These are phyloP conservation scores for Zizania latifolia DNA, from an alignment of 176 grass and related monocot genomes.

Conservation along the genomic window DNA sequence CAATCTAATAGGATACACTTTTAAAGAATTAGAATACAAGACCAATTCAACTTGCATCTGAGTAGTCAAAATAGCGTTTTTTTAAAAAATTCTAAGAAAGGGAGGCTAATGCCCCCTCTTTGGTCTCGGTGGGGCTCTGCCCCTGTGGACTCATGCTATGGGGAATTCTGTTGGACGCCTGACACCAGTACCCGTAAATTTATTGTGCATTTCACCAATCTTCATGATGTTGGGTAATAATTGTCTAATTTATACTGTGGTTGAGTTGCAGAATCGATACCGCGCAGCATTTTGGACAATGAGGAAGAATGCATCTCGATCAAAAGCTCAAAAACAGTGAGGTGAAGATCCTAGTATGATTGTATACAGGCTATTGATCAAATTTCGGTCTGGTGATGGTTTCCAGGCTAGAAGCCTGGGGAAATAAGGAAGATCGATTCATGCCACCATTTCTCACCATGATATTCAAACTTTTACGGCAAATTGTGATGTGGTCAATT, in stretches of 20 bases:
- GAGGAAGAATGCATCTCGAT: conserved; percentile 52
- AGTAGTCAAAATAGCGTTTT: neutral
- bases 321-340: conserved; percentile 32
- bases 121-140: neutral
- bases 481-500: neutral
- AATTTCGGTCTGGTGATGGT: neutral
- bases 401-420: neutral
- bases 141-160: neutral
- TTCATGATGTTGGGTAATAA: neutral
- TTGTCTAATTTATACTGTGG: conserved; percentile 9
- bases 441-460: neutral
- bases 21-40: neutral
- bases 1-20: neutral
- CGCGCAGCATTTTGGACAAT: conserved; percentile 77
- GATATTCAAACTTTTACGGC: neutral
- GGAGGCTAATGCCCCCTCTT: neutral
- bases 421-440: neutral
- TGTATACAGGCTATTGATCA: neutral
- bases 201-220: neutral
- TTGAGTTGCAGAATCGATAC: conserved; percentile 71
- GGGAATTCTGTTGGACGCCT: conserved; percentile 13
- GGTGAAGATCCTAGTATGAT: neutral
- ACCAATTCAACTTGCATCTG: neutral
- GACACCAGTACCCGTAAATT: neutral
- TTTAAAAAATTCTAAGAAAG: neutral